Percentiles rank a stretch among this genome's conserved stretches.
phyloP scores from a whole-genome alignment of 352 stramenopile genomes.

The Thraustochytrium sp. region DNA sequence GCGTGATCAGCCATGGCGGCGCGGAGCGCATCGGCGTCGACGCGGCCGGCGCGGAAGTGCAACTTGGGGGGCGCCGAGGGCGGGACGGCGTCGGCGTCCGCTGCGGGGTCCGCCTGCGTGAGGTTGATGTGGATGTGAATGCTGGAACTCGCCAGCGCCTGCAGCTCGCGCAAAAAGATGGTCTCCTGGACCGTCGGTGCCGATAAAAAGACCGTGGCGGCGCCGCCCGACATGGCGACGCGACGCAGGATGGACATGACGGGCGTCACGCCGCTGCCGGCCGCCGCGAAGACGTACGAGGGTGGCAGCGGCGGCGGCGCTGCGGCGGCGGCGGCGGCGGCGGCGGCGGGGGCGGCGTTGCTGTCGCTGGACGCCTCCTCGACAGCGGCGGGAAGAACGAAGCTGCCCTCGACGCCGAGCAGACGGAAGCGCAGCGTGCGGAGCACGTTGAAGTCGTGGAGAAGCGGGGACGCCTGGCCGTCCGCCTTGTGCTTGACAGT shows the following conservation, averaged over 20 bases:
- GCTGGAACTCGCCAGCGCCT: not conserved
- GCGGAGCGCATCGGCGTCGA: not conserved
- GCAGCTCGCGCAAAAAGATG: constrained; percentile 8
- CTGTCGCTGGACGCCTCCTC: not conserved
- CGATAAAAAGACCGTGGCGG: not conserved
- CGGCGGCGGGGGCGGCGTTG: not conserved
- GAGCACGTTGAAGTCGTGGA: not conserved
- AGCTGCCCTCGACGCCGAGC: not conserved
- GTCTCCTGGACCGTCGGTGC: not conserved
- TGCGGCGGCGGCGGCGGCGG: not conserved
- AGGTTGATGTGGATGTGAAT: not conserved
- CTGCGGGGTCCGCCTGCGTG: not conserved
- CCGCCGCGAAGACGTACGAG: not conserved
- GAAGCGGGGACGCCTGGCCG: not conserved
- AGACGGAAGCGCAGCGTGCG: not conserved
- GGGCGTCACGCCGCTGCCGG: not conserved
- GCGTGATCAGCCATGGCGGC: not conserved
- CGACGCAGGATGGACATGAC: not conserved
- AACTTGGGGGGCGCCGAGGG: not conserved
- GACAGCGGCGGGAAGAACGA: not conserved
- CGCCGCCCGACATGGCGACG: not conserved
- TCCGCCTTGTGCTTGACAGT: constrained; percentile 1
- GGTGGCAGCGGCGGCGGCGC: not conserved
- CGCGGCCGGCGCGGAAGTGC: not conserved
- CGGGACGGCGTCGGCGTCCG: not conserved